These are phyloP conservation scores for Pythium brassicae DNA, from an alignment of 352 stramenopile species.

Conservation along the genomic window DNA sequence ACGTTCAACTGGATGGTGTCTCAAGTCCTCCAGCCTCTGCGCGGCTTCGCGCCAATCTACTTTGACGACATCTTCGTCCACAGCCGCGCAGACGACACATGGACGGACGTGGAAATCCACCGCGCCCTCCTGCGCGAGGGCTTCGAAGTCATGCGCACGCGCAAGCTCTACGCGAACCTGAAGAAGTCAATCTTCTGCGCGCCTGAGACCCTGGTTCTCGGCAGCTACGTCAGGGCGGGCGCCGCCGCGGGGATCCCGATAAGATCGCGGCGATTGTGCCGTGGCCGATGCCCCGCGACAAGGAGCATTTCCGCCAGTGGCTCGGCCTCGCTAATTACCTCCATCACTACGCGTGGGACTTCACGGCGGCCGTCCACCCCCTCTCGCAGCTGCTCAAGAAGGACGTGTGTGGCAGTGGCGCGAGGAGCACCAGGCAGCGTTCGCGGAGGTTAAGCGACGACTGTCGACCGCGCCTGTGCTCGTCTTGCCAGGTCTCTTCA, in stretches of 20 bases:
- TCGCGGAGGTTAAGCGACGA: conserved; percentile 16
- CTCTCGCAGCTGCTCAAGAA: conserved; percentile 19
- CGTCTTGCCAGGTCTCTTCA: conserved; percentile 3
- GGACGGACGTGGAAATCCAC: background rate
- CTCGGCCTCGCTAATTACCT: conserved; percentile 20
- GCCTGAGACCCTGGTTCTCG: background rate
- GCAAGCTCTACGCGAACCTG: conserved; percentile 3
- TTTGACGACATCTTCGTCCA: conserved; percentile 7
- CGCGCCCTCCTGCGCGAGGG: background rate
- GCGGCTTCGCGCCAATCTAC: conserved; percentile 2
- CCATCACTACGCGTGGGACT: conserved; percentile 19
- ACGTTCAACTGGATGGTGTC: conserved; percentile 25
- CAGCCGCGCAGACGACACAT: background rate
- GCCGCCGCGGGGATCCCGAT: conserved; percentile 12
- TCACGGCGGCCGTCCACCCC: conserved; percentile 2
- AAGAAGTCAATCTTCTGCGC: conserved; percentile 3
- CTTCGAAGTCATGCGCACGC: background rate
- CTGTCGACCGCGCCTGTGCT: conserved; percentile 10
- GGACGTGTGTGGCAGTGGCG: conserved; percentile 10
- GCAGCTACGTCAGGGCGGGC: background rate
- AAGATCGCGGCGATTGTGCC: conserved; percentile 13
- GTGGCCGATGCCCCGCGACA: conserved; percentile 2
- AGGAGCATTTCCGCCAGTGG: conserved; percentile 13
- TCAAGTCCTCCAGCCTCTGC: background rate
- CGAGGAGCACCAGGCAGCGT: conserved; percentile 11